phyloP scores from a whole-genome alignment of 1,139 yeast species.

The Kodamaea ohmeri region DNA sequence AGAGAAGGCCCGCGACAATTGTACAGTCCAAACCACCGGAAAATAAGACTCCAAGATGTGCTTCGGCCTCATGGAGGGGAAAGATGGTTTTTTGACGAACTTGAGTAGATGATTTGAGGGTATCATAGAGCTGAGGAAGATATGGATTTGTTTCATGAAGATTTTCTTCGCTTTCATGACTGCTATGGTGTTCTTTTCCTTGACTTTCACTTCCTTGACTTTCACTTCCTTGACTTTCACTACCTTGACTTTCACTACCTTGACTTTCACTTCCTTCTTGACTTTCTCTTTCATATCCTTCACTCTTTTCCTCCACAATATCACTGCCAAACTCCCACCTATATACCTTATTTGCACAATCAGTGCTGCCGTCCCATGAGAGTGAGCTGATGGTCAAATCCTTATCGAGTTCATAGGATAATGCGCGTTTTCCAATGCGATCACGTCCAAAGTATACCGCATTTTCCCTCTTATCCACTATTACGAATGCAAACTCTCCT shows the following conservation, averaged over 20 bases:
- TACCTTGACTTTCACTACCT: not conserved
- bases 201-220: not conserved
- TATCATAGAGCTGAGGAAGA: slow-evolving; percentile 5
- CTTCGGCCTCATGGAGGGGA: slow-evolving; percentile 44
- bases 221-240: not conserved
- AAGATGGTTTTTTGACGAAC: slow-evolving; percentile 57
- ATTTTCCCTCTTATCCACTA: slow-evolving; percentile 37
- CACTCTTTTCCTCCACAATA: slow-evolving; percentile 1
- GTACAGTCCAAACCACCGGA: slow-evolving; percentile 97
- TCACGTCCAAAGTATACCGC: slow-evolving; percentile 80
- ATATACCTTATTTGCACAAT: slow-evolving; percentile 53
- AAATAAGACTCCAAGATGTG: slow-evolving; percentile 63
- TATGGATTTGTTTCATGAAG: not conserved
- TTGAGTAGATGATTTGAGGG: slow-evolving; percentile 33
- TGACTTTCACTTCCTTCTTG: not conserved
- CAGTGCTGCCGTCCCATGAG: slow-evolving; percentile 35
- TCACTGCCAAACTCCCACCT: slow-evolving; percentile 25
- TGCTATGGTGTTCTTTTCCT: not conserved
- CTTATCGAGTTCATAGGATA: slow-evolving; percentile 42
- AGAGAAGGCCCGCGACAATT: slow-evolving; percentile 54
- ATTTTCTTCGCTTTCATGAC: not conserved
- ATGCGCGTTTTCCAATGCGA: slow-evolving; percentile 73
- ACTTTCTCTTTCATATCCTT: not conserved
- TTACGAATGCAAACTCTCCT: slow-evolving; percentile 81
- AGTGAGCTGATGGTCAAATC: slow-evolving; percentile 50